Conservation (phyloP, 139 green algal species). For the Chloropicon primus region DNA sequence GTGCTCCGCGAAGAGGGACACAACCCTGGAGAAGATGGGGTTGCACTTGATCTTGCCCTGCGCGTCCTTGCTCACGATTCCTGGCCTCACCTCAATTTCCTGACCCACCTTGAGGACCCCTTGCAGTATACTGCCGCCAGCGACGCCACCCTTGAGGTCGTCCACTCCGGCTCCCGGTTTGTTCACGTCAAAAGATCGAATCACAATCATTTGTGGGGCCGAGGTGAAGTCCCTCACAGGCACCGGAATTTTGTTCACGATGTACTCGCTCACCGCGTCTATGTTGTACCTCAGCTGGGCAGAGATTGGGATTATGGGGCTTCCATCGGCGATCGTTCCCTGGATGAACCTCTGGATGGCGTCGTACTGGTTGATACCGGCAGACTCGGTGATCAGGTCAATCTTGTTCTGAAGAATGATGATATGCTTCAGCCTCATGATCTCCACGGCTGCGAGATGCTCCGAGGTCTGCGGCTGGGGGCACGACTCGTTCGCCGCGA, state of each 20-base stretch:
- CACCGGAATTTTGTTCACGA: slow-evolving; percentile 76
- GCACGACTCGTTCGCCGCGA: slow-evolving; percentile 96
- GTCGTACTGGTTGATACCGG: slow-evolving; percentile 85
- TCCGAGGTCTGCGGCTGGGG: slow-evolving; percentile 95
- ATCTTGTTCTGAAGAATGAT: slow-evolving; percentile 91
- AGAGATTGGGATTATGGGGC: slow-evolving; percentile 92
- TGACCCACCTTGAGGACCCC: slow-evolving; percentile 81
- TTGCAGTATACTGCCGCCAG: slow-evolving; percentile 90
- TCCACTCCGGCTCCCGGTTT: slow-evolving; percentile 94
- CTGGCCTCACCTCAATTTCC: slow-evolving; percentile 90
- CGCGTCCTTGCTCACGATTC: slow-evolving; percentile 93
- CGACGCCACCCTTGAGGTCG: slow-evolving; percentile 91
- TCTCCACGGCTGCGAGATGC: slow-evolving; percentile 95
- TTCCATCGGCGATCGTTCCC: slow-evolving; percentile 88
- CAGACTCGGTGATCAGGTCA: slow-evolving; percentile 84
- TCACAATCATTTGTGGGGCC: slow-evolving; percentile 98
- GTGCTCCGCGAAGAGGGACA: slow-evolving; percentile 90
- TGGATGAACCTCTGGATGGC: slow-evolving; percentile 88
- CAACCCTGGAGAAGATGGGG: slow-evolving; percentile 92
- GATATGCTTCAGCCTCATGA: slow-evolving; percentile 92
- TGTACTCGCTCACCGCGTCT: slow-evolving; percentile 97
- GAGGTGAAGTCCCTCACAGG: slow-evolving; percentile 80
- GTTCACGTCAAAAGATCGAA: slow-evolving; percentile 99
- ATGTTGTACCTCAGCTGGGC: slow-evolving; percentile 99
- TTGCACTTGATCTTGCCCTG: slow-evolving; percentile 77